Evolutionary conservation across 1,284 basidiomycete genomes (phyloP).

Genomic region (Sporisorium graminicola): DNA sequence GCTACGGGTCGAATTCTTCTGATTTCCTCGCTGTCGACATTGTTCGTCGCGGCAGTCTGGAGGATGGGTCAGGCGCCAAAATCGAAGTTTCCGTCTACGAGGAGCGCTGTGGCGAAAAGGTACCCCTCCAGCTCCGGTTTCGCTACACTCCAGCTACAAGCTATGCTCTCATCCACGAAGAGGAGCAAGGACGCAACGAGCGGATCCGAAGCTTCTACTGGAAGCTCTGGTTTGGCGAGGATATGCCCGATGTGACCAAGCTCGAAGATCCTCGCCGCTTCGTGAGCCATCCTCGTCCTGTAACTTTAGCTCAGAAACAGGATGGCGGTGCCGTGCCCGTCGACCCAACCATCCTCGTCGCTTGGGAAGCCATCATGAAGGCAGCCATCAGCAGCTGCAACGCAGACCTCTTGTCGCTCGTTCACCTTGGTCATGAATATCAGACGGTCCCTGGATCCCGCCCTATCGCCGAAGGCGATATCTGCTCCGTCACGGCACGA

Average conservation of each 20-base stretch:
- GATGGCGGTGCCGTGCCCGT: slow-evolving; percentile 73
- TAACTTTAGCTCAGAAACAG: slow-evolving; percentile 68
- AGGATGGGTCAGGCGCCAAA: slow-evolving; percentile 38
- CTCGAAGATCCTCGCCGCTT: slow-evolving; percentile 74
- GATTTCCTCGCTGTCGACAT: slow-evolving; percentile 85
- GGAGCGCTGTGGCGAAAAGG: slow-evolving; percentile 80
- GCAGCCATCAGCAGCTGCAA: slow-evolving; percentile 59
- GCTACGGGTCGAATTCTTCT: slow-evolving; percentile 76
- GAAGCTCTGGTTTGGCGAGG: slow-evolving; percentile 75
- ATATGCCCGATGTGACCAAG: slow-evolving; percentile 73
- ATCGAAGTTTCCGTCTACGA: slow-evolving; percentile 87
- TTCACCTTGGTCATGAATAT: slow-evolving; percentile 97
- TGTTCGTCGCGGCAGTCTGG: neutral
- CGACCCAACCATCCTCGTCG: slow-evolving; percentile 98
- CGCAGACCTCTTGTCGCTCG: slow-evolving; percentile 81
- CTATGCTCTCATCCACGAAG: slow-evolving; percentile 92
- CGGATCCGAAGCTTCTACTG: slow-evolving; percentile 79
- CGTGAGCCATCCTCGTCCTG: slow-evolving; percentile 84
- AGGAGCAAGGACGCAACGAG: slow-evolving; percentile 84
- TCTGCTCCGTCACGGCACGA: slow-evolving; percentile 87
- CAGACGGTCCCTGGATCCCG: slow-evolving; percentile 82
- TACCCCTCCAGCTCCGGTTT: slow-evolving; percentile 80
- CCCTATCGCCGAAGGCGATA: slow-evolving; percentile 85
- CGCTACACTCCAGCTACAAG: slow-evolving; percentile 79
- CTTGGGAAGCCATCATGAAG: slow-evolving; percentile 76